These are phyloP conservation scores for Silene uniflora DNA, from an alignment of 148 eudicot genomes.

Conservation along the genomic window DNA sequence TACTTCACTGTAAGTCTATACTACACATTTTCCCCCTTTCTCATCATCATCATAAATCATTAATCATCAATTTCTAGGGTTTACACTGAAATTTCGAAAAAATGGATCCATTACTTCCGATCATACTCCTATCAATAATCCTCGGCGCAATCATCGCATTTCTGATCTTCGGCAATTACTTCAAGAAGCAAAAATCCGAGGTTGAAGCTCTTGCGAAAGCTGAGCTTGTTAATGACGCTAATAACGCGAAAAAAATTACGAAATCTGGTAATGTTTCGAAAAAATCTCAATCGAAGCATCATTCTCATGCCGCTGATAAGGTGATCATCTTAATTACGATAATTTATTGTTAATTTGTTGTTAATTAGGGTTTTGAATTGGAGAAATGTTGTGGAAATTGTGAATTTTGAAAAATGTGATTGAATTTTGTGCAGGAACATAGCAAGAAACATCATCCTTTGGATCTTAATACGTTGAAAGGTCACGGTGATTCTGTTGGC, in stretches of 20 bases:
- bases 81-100: neutral
- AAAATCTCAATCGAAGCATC: constrained; percentile 62
- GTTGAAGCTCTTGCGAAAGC: constrained; percentile 64
- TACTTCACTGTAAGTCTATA: neutral
- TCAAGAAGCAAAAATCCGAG: constrained; percentile 61
- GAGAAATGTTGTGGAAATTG: neutral
- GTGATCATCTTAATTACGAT: constrained; percentile 22
- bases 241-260: constrained; percentile 27
- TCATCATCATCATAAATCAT: neutral
- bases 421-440: constrained; percentile 54
- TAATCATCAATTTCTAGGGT: constrained; percentile 12
- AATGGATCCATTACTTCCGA: constrained; percentile 61
- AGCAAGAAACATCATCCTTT: constrained; percentile 85
- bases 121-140: constrained; percentile 42
- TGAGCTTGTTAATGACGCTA: constrained; percentile 29
- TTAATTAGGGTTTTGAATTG: neutral
- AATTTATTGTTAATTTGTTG: neutral
- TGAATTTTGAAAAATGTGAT: constrained; percentile 9
- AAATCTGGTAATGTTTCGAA: constrained; percentile 41
- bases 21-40: neutral
- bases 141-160: constrained; percentile 57
- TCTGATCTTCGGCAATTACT: constrained; percentile 62
- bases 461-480: constrained; percentile 95
- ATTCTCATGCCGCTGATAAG: constrained; percentile 65
- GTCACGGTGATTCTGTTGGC: constrained; percentile 82